These are phyloP conservation scores for Lentinus tigrinus DNA, from an alignment of 768 basidiomycete species.

Conservation along the genomic window DNA sequence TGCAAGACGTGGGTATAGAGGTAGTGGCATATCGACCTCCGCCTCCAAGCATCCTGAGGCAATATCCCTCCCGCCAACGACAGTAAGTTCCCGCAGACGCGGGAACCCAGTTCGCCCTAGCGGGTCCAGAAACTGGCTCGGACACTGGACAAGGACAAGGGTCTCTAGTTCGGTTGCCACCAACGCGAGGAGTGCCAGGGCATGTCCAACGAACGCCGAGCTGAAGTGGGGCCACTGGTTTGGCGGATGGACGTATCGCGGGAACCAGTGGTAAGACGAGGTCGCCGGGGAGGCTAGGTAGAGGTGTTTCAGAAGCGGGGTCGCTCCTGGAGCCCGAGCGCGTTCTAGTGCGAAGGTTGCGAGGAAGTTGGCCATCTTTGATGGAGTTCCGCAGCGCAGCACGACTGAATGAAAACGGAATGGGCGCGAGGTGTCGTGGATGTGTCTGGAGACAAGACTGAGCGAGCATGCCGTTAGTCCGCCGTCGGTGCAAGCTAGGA, in stretches of 20 bases:
- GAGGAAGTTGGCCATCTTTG: slow-evolving; percentile 1
- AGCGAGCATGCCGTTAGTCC: slow-evolving; percentile 7
- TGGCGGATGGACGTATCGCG: too few species aligned
- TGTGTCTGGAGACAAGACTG: background rate
- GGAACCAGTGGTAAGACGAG: background rate
- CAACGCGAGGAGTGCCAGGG: background rate
- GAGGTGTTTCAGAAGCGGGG: background rate
- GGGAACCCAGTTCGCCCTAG: background rate
- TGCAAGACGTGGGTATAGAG: too few species aligned
- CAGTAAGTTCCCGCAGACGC: background rate
- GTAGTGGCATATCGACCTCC: too few species aligned
- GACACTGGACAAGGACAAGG: background rate
- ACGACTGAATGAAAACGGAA: background rate
- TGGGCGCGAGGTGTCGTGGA: background rate
- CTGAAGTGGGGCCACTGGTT: background rate
- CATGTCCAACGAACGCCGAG: background rate
- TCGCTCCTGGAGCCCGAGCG: background rate
- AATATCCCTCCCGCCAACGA: background rate
- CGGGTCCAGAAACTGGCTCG: background rate
- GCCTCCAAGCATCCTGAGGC: too few species aligned
- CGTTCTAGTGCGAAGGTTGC: background rate
- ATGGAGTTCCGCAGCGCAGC: background rate
- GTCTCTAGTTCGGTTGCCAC: background rate
- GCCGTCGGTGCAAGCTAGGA: slow-evolving; percentile 5
- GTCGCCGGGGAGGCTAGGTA: background rate